Evolutionary conservation across 2,329 filamentous ascomycete genomes (phyloP), one percentile per base, ranked within the genome.

Genomic region (Pezicula neosporulosa): DNA sequence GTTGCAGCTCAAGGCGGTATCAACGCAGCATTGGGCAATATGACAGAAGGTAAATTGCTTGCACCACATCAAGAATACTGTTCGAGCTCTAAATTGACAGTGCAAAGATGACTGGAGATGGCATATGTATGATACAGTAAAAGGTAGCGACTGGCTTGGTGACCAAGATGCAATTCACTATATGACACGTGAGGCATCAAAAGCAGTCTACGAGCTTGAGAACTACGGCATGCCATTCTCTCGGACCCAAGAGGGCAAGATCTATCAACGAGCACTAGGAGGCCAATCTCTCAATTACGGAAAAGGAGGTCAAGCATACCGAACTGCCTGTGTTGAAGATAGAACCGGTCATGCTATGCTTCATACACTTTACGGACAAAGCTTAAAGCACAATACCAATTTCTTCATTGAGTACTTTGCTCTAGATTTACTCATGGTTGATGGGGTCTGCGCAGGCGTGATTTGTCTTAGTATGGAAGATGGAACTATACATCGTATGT

Each of bases 1-100:
- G 82, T 85, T 52, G 82, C 82, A n/a, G 82, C 82, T 21, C 82
- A 86, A 68, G 82, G 82, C 56, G 82, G 82, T 56, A 85, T 85
- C 63, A 81, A 81, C 63, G 78, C 78, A 9, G 78, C 78, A 3
- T 66, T 82, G 15, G 78, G 77, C 19, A 65, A 64, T 21, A 62
- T 63, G 59, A 57, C 56, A 3, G 57, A 57, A 79, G 80, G 69
- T 69, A 60, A n/a, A n/a, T n/a, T n/a, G n/a, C n/a, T n/a, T n/a
- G n/a, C n/a, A n/a, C n/a, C n/a, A n/a, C n/a, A n/a, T n/a, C n/a
- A n/a, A n/a, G n/a, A n/a, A n/a, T n/a, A n/a, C n/a, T n/a, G 10
- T 16, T 37, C 30, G 16, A 18, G 39, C 7, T 52, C 49, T 56
- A 12, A 33, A 16, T 37, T 52, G 72, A 65, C 59, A 78, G 78